These are phyloP conservation scores for Dioscorea cayenensis DNA, from an alignment of 116 monocot genomes.

Conservation along the genomic window DNA sequence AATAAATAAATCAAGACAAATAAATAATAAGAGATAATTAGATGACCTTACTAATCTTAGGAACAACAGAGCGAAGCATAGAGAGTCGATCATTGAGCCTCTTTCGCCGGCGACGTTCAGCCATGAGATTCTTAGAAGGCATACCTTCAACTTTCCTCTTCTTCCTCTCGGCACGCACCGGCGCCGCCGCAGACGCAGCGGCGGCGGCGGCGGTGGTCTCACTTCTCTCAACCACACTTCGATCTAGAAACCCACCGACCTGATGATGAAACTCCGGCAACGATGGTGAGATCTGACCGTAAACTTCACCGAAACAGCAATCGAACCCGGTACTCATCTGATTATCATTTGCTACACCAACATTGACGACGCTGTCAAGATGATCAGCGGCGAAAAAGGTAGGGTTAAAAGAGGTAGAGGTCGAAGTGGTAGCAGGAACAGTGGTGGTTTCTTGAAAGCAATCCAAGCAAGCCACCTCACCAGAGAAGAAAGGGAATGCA, in stretches of 20 bases:
- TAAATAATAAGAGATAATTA: no score
- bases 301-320: neutral
- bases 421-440: conserved; percentile 12
- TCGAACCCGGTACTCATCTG: neutral
- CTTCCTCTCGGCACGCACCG: conserved; percentile 7
- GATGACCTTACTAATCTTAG: conserved; percentile 36
- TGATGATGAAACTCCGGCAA: neutral
- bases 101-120: conserved; percentile 51
- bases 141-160: conserved; percentile 25
- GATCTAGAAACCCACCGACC: neutral
- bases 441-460: conserved; percentile 15
- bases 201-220: conserved; percentile 1
- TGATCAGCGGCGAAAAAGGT: neutral
- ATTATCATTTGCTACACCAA: neutral
- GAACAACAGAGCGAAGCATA: conserved; percentile 47
- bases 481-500: conserved; percentile 24
- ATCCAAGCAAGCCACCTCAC: conserved; percentile 26
- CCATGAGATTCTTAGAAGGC: conserved; percentile 64
- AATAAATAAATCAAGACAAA: neutral
- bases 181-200: neutral
- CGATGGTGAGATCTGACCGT: neutral
- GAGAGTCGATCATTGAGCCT: conserved; percentile 53
- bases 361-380: neutral
- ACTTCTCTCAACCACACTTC: neutral
- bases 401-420: conserved; percentile 3